Percentiles rank a stretch among this genome's conserved stretches.
phyloP scores from a whole-genome alignment of 2,329 filamentous ascomycete genomes.

The Aspergillus sp. region DNA sequence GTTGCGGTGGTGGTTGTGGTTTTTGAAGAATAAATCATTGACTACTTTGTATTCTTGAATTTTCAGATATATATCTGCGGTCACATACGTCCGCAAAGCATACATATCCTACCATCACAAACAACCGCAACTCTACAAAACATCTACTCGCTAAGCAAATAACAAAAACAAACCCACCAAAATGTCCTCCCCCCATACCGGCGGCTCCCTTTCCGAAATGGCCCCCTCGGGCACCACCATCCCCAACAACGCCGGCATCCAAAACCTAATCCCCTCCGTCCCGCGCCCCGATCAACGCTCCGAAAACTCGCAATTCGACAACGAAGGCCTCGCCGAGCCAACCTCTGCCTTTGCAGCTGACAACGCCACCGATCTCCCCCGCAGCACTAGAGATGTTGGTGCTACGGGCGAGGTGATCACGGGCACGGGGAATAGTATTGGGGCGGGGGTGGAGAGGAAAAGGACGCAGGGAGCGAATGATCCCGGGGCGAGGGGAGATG shows the following conservation, averaged over 20 bases:
- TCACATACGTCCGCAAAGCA: background rate
- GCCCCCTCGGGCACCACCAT: constrained; percentile 32
- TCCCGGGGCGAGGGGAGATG: constrained; percentile 31
- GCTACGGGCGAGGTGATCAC: constrained; percentile 33
- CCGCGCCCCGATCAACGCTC: constrained; percentile 42
- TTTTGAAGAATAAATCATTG: background rate
- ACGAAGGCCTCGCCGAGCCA: constrained; percentile 30
- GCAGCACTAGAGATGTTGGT: constrained; percentile 28
- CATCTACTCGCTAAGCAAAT: background rate
- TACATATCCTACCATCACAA: background rate
- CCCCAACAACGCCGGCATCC: constrained; percentile 41
- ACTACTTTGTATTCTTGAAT: background rate
- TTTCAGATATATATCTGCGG: background rate
- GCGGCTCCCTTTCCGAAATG: constrained; percentile 36
- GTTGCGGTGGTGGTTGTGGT: background rate
- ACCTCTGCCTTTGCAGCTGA: constrained; percentile 39
- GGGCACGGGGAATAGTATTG: constrained; percentile 35
- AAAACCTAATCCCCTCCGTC: constrained; percentile 43
- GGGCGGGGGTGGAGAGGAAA: constrained; percentile 35
- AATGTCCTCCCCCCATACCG: constrained; percentile 23
- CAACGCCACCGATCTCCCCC: constrained; percentile 44
- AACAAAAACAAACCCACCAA: background rate
- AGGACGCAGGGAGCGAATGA: constrained; percentile 21
- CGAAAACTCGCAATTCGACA: constrained; percentile 25
- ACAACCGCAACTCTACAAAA: background rate